A percentile compares a stretch with the other conserved stretches of the same genome.
Conservation (phyloP, 192 early-diverging fungal species). For the Linnemannia hyalina region DNA sequence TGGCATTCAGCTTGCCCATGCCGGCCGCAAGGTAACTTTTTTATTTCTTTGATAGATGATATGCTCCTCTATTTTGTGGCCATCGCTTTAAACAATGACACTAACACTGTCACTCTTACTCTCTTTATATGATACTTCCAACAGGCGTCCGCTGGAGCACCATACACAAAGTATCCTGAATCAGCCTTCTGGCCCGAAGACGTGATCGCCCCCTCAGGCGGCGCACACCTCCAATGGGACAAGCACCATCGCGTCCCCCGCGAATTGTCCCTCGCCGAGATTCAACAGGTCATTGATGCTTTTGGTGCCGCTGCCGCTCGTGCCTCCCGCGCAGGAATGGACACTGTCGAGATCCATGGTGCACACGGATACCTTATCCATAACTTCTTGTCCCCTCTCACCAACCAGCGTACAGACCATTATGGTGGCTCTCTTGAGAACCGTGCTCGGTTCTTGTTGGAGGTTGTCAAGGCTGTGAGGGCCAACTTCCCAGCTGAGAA, state of each 20-base stretch:
- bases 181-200: slow-evolving; percentile 82
- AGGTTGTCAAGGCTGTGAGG: slow-evolving; percentile 73
- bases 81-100: not conserved
- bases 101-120: not conserved
- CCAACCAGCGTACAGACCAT: slow-evolving; percentile 90
- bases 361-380: slow-evolving; percentile 93
- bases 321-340: slow-evolving; percentile 85
- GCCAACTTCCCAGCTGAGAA: slow-evolving; percentile 81
- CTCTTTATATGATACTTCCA: not conserved
- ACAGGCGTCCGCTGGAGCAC: slow-evolving; percentile 33
- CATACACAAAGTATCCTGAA: slow-evolving; percentile 27
- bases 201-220: slow-evolving; percentile 72
- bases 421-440: slow-evolving; percentile 95
- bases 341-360: slow-evolving; percentile 90
- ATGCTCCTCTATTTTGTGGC: no score
- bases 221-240: slow-evolving; percentile 62
- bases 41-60: no score
- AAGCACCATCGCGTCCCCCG: slow-evolving; percentile 60
- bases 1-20: slow-evolving; percentile 88
- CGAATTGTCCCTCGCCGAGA: slow-evolving; percentile 75
- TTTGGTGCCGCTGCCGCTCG: slow-evolving; percentile 78
- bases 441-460: slow-evolving; percentile 81
- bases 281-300: slow-evolving; percentile 69
- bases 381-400: slow-evolving; percentile 84
- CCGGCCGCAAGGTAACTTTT: slow-evolving; percentile 75